These are phyloP conservation scores for Solanum gracilifrons DNA, from an alignment of 257 asterid species.

Conservation along the genomic window DNA sequence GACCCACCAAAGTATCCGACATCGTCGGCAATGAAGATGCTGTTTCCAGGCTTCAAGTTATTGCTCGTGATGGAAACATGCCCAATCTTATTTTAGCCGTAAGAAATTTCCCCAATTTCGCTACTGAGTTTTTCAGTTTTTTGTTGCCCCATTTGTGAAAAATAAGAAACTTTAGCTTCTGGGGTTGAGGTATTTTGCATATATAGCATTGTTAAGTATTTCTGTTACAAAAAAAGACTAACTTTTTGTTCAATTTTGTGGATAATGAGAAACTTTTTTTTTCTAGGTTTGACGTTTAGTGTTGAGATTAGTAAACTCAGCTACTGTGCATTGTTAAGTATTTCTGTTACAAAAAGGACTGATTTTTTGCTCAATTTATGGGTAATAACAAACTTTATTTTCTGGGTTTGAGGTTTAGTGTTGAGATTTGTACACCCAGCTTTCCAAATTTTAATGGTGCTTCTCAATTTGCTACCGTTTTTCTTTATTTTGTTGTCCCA, in stretches of 20 bases:
- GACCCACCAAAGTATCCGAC: constrained; percentile 75
- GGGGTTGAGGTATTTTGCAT: neutral
- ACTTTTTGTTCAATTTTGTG: neutral
- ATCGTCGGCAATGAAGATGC: constrained; percentile 95
- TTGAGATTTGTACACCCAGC: neutral
- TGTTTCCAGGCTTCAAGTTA: constrained; percentile 81
- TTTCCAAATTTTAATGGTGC: neutral
- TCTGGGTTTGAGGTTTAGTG: neutral
- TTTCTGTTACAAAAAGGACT: neutral
- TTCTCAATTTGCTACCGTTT: neutral
- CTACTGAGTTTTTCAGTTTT: neutral
- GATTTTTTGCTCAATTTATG: neutral
- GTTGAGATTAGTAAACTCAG: neutral
- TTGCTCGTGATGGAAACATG: constrained; percentile 92
- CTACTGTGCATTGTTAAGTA: neutral
- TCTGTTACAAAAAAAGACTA: neutral
- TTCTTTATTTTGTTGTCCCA: neutral
- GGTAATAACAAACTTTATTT: neutral
- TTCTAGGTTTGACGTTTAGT: neutral
- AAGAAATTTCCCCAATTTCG: neutral
- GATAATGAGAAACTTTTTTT: neutral
- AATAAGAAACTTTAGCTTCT: neutral
- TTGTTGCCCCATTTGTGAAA: neutral
- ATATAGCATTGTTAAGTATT: neutral
- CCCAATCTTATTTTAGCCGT: constrained; percentile 87